Base-by-base conservation (phyloP, 441 rosid genomes). In the Populus hybrid region DNA sequence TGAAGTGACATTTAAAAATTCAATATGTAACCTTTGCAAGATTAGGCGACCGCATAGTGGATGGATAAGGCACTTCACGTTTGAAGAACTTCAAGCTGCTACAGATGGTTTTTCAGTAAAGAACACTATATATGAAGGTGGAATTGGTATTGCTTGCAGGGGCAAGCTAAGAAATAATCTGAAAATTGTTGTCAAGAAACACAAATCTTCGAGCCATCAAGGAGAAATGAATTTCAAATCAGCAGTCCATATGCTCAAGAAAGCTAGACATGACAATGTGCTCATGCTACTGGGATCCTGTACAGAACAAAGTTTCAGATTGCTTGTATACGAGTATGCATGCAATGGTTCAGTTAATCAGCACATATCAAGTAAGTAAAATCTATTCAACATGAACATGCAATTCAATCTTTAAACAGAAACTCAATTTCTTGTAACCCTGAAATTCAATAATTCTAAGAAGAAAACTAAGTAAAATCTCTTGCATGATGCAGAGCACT, bases 291-390 rank as follows among this genome's bases (percentile, higher is more conserved):
- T 86, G 30, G 89, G 91, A 64, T 83, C 77, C 46, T 84, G 85
- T 66, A 24, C 84, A 72, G 73, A 86, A 81, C 85, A 77, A 75
- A 82, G 75, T 73, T 71, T 77, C 67, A 73, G 81, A 81, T 81
- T 86, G 80, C 85, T 88, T 57, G 88, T 81, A 3, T 81, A 88
- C 2, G 88, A 85, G 72, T 84, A 78, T n/a, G 80, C 77, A 65
- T 84, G 88, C 79, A 84, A 86, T 26, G 77, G 89, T 69, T 82
- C 88, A 32, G 74, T 86, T 1, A 67, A 80, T 40, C 77, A 82
- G 21, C 85, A 83, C 70, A 69, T 86, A 61, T 82, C 86, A 73
- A 83, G 87, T 84, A 84, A 70, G 83, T 30, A 40, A 50, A 70
- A 72, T 35, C 20, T 32, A 42, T 18, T 20, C 40, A 57, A 23